Evolutionary conservation across 768 basidiomycete genomes (phyloP).

Genomic region (Boletus reticuloceps): DNA sequence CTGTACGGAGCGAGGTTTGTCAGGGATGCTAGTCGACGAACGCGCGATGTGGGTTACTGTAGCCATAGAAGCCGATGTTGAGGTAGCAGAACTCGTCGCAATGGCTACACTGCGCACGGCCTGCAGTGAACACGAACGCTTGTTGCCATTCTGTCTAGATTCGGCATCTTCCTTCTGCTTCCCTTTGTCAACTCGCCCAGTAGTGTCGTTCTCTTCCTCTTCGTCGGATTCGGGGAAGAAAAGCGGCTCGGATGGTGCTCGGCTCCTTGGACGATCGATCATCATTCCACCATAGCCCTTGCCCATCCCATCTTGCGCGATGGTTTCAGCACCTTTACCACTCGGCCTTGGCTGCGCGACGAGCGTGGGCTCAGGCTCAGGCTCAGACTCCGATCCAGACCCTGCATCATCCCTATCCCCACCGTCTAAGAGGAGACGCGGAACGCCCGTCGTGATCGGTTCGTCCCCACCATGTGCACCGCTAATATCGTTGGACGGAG

Average conservation of each 20-base stretch:
- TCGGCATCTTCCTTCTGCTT: background rate
- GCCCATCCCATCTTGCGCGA: background rate
- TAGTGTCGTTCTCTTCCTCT: background rate
- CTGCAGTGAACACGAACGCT: background rate
- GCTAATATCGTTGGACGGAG: background rate
- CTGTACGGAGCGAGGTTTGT: slow-evolving; percentile 31
- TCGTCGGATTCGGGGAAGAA: slow-evolving; percentile 27
- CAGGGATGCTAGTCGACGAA: background rate
- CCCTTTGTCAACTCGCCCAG: background rate
- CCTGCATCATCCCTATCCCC: background rate
- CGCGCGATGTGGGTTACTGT: background rate
- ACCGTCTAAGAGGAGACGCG: slow-evolving; percentile 6
- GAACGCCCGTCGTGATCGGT: slow-evolving; percentile 5
- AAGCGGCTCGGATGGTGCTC: slow-evolving; percentile 21
- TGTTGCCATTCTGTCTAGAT: background rate
- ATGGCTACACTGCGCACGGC: background rate
- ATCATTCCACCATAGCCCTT: background rate
- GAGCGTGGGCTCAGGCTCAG: slow-evolving; percentile 18
- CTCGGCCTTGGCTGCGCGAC: slow-evolving; percentile 6
- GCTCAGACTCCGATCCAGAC: slow-evolving; percentile 3
- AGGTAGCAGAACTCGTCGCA: background rate
- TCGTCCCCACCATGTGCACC: background rate
- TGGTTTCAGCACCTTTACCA: background rate
- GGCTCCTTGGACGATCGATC: slow-evolving; percentile 8
- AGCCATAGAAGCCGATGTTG: background rate